Evolutionary conservation across 805 yeast genomes (phyloP), one percentile per base, ranked within the genome.

Genomic region (Dipodascopsis uninucleata): DNA sequence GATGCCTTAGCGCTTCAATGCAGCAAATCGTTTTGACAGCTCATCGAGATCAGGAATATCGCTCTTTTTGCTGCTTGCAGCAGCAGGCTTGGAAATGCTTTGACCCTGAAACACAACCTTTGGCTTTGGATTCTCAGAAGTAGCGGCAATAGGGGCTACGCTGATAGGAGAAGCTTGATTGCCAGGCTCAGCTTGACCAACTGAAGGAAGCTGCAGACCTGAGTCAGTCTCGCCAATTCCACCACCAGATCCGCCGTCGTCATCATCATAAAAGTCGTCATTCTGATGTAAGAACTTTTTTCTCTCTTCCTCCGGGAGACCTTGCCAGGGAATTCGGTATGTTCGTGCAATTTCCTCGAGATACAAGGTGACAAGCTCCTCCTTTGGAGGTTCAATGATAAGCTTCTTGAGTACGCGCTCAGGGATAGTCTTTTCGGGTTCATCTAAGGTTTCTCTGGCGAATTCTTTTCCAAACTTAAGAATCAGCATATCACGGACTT

Each of bases 261-360:
- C 60, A 6, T 53, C 54, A n/a, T n/a, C n/a, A n/a, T n/a, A n/a
- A n/a, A n/a, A n/a, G 39, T 56, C 59, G n/a, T 57, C 63, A 2
- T 45, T 56, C 2, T 47, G 62, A 2, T 53, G 60, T 59, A 22
- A 60, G 62, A 8, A 61, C 58, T 8, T 53, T 53, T 35, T 40
- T 44, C 37, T 51, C 63, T n/a, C 61, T 60, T 17, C 51, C 53
- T 45, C 79, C 5, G 56, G 53, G 9, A 61, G 61, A 10, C 78
- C 81, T 25, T 85, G 78, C 57, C 78, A 88, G 1, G 87, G 83
- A 0, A 81, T 93, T 18, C 74, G 72, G 58, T 88, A 87, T 0
- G 95, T 84, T 40, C 71, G 71, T 1, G 95, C 95, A 49, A 87
- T 87, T 59, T 87, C 96, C 42, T 75, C 69, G 50, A 88, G 68